phyloP scores from a whole-genome alignment of 73 alveolate genomes.

The Paramecium tetraurelia region DNA sequence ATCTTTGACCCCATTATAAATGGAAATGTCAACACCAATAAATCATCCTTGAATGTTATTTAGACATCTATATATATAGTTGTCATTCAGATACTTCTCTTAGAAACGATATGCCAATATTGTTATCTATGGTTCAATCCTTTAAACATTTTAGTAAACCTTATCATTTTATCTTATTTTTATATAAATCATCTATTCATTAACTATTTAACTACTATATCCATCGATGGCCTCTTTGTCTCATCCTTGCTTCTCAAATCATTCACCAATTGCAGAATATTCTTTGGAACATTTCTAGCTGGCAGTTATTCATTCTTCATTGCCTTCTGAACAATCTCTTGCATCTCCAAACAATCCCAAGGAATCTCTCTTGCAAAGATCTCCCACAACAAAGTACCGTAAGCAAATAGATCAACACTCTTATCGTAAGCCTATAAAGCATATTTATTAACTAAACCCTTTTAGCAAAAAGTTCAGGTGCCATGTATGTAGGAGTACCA shows the following conservation, averaged over 20 bases:
- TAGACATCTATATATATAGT: not conserved
- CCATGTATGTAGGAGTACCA: conserved; percentile 99
- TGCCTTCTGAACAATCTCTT: conserved; percentile 88
- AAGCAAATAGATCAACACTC: conserved; percentile 97
- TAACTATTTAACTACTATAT: conserved; percentile 8
- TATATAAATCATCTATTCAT: not conserved
- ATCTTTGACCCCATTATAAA: not conserved
- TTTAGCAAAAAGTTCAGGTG: conserved; percentile 96
- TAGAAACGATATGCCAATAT: not conserved
- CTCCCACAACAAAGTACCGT: conserved; percentile 98
- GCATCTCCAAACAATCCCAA: conserved; percentile 92
- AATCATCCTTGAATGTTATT: not conserved
- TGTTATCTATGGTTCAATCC: not conserved
- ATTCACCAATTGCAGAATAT: not conserved
- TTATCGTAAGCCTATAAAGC: conserved; percentile 80
- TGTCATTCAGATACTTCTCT: not conserved
- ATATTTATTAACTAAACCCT: not conserved
- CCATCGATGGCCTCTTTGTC: conserved; percentile 36
- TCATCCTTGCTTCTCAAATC: conserved; percentile 43
- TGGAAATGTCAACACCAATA: not conserved
- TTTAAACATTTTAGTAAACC: not conserved
- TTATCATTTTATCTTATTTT: not conserved
- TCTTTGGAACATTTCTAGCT: not conserved
- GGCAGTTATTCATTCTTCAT: conserved; percentile 70
- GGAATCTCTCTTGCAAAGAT: conserved; percentile 94